Evolutionary conservation across 495 filamentous ascomycete species (phyloP).

Genomic region (Aspergillus cristatus): DNA sequence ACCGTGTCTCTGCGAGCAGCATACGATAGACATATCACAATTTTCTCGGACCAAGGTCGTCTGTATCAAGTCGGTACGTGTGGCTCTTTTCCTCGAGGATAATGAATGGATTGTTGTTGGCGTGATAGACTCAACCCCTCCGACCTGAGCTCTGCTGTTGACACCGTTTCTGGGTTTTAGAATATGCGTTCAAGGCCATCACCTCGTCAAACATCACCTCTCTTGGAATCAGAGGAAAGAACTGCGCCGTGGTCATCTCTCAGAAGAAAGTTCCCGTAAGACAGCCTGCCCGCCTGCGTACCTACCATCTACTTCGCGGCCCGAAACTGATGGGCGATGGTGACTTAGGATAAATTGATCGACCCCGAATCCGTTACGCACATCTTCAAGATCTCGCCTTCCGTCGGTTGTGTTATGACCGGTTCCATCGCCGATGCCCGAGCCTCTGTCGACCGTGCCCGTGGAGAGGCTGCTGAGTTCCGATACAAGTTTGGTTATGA

Average conservation of each 20-base stretch:
- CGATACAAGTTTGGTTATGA: conserved; percentile 98
- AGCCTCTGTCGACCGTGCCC: conserved; percentile 81
- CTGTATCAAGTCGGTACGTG: conserved; percentile 98
- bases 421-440: conserved; percentile 96
- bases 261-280: conserved; percentile 99
- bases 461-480: conserved; percentile 94
- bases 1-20: conserved; percentile 58
- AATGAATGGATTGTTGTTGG: too few relatives aligned
- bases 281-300: conserved; percentile 8
- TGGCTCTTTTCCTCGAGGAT: not conserved
- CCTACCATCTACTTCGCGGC: not conserved
- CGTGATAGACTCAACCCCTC: too few relatives aligned
- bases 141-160: too few relatives aligned
- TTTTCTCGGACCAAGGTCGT: conserved; percentile 97
- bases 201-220: conserved; percentile 98
- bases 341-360: conserved; percentile 86
- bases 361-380: conserved; percentile 95
- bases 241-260: conserved; percentile 92
- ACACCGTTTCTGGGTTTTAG: conserved; percentile 33
- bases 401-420: conserved; percentile 96
- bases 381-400: conserved; percentile 92
- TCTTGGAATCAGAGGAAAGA: conserved; percentile 88
- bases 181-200: conserved; percentile 99
- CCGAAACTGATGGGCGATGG: conserved; percentile 7
- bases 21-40: conserved; percentile 98